phyloP scores from a whole-genome alignment of 768 basidiomycete genomes.

The Auricularia sp. region DNA sequence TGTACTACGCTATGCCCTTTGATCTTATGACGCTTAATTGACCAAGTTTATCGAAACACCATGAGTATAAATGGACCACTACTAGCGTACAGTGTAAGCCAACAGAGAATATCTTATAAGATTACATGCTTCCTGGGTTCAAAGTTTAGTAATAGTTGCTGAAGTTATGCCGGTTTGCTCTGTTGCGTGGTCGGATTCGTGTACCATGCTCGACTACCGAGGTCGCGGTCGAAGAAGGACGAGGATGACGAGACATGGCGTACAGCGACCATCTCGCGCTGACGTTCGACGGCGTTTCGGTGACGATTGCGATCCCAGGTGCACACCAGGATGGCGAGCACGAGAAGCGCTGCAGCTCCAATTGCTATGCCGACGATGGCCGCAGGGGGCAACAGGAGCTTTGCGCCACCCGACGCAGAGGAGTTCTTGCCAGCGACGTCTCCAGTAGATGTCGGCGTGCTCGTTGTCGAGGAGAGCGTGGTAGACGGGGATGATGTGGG shows the following conservation, averaged over 20 bases:
- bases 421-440: not conserved
- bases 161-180: too few relatives aligned
- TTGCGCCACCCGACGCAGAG: not conserved
- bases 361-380: not conserved
- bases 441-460: not conserved
- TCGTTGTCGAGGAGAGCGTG: not conserved
- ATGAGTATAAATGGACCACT: too few relatives aligned
- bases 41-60: too few relatives aligned
- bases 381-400: not conserved
- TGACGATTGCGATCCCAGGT: not conserved
- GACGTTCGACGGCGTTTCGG: not conserved
- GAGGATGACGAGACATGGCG: not conserved
- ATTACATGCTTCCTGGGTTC: too few relatives aligned
- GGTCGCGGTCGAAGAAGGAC: not conserved
- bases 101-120: too few relatives aligned
- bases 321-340: not conserved
- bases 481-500: not conserved
- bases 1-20: too few relatives aligned
- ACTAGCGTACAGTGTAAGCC: too few relatives aligned
- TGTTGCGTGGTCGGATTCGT: too few relatives aligned
- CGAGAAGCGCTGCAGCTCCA: not conserved
- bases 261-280: not conserved
- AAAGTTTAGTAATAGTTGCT: too few relatives aligned
- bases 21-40: too few relatives aligned
- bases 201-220: too few relatives aligned